Evolutionary conservation across 1,284 basidiomycete species (phyloP), one percentile per base, ranked within the genome.

Genomic region (Trametes versicolor): DNA sequence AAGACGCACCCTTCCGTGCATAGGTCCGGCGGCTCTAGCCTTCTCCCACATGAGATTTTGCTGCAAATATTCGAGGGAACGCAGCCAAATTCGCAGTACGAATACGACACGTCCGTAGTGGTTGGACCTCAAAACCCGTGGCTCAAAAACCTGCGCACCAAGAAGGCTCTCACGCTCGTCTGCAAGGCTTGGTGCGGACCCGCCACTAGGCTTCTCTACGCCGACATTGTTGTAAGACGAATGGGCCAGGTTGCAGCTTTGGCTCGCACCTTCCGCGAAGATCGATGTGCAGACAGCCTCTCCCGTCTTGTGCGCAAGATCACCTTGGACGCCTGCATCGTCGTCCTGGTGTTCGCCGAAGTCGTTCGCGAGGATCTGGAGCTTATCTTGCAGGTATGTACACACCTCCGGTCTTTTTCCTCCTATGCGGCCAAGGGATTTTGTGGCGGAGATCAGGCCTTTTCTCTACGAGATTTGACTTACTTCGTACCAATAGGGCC

Each of bases 201-300:
- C 25, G 52, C 52, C 10, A 41, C 36, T 1, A 36, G 39, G 52
- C n/a, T 39, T 1, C 19, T 52, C 6, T 52, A 52, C 29, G 27
- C 29, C 12, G 29, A 52, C 32, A 36, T 52, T 17, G 52, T 54
- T 5, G 13, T 54, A 0, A 23, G n/a, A 23, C 52, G 52, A 15
- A 39, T 23, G 34, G 34, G 52, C 9, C 52, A 54, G 9, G 32
- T 54, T 21, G 17, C 52, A 15, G 52, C 52, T 9, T 34, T 54
- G 2, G 52, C 52, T 15, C 48, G 48, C 48, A 49, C 48, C 10
- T 49, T 49, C 48, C 48, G 48, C 15, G 23, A 49, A 15, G 2
- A 45, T 19, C 43, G 17, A 5, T 19, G 10, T 6, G 10, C 39
- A 2, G 39, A 41, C 19, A 21, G 5, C 43, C n/a, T 45, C 43